phyloP scores from a whole-genome alignment of 768 basidiomycete species.

The Boletus insuetus region DNA sequence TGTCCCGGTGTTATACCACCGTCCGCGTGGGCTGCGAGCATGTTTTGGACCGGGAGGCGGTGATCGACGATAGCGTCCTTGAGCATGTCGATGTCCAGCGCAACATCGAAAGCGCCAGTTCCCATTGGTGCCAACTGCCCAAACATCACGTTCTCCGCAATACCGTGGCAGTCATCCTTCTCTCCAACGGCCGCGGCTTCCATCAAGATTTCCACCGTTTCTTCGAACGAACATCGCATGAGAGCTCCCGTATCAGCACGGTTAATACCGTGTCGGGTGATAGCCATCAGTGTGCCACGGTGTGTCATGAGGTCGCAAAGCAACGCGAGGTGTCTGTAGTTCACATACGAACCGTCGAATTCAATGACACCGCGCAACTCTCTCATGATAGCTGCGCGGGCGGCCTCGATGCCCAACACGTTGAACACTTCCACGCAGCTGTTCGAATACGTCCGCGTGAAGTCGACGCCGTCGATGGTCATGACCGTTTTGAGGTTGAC shows the following conservation, averaged over 20 bases:
- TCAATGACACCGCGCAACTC: conserved; percentile 96
- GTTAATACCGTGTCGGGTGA: conserved; percentile 99
- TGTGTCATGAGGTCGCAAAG: conserved; percentile 99
- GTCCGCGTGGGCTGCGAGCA: conserved; percentile 75
- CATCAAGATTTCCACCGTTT: conserved; percentile 98
- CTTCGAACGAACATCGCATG: conserved; percentile 99
- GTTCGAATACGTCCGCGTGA: conserved; percentile 92
- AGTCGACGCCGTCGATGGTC: conserved; percentile 94
- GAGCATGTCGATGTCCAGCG: conserved; percentile 95
- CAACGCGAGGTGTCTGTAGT: conserved; percentile 95
- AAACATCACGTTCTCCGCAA: conserved; percentile 99
- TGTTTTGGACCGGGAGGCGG: conserved; percentile 80
- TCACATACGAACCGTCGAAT: conserved; percentile 99
- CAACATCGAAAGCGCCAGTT: conserved; percentile 93
- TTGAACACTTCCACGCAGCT: conserved; percentile 94
- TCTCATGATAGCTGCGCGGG: conserved; percentile 89
- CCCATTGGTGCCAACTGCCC: conserved; percentile 99
- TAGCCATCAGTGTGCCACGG: conserved; percentile 92
- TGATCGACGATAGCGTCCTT: conserved; percentile 98
- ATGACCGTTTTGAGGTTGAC: conserved; percentile 94
- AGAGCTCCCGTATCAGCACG: conserved; percentile 98
- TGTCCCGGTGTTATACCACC: conserved; percentile 90
- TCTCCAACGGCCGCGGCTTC: conserved; percentile 98
- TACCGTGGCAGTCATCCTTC: conserved; percentile 96
- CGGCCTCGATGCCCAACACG: conserved; percentile 95